Percentiles rank a stretch among this genome's conserved stretches.
Evolutionary conservation across 2,329 filamentous ascomycete species (phyloP).

Genomic region (Mollisia scopiformis): DNA sequence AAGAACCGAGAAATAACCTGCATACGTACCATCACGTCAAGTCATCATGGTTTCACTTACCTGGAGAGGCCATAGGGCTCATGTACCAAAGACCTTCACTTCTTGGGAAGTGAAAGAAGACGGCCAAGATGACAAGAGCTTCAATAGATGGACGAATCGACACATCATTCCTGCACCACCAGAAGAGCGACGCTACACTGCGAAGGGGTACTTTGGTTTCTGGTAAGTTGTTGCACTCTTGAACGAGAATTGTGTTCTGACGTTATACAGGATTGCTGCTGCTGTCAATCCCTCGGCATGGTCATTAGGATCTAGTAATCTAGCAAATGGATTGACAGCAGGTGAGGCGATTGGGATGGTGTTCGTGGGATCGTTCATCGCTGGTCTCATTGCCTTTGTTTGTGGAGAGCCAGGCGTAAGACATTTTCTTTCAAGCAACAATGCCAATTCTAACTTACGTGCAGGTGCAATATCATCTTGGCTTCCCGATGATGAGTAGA

Average conservation of each 20-base stretch:
- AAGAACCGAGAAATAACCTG: not conserved
- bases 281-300: slow-evolving; percentile 15
- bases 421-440: too few species aligned
- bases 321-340: slow-evolving; percentile 28
- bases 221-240: not conserved
- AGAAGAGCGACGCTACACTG: slow-evolving; percentile 22
- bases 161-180: slow-evolving; percentile 24
- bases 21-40: not conserved
- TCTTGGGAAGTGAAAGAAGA: slow-evolving; percentile 12
- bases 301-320: slow-evolving; percentile 25
- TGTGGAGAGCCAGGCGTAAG: too few species aligned
- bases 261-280: slow-evolving; percentile 4
- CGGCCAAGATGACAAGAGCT: slow-evolving; percentile 8
- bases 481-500: slow-evolving; percentile 29
- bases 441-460: too few species aligned
- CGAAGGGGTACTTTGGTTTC: slow-evolving; percentile 7
- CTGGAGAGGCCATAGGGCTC: not conserved
- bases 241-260: slow-evolving; percentile 2
- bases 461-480: slow-evolving; percentile 8
- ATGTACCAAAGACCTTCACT: slow-evolving; percentile 2
- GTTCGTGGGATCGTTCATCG: slow-evolving; percentile 7
- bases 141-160: slow-evolving; percentile 26
- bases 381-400: slow-evolving; percentile 10
- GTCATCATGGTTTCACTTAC: not conserved
- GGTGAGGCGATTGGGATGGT: slow-evolving; percentile 30